phyloP scores from a whole-genome alignment of 1,284 basidiomycete species.

The Tetrapyrgos nigripes region DNA sequence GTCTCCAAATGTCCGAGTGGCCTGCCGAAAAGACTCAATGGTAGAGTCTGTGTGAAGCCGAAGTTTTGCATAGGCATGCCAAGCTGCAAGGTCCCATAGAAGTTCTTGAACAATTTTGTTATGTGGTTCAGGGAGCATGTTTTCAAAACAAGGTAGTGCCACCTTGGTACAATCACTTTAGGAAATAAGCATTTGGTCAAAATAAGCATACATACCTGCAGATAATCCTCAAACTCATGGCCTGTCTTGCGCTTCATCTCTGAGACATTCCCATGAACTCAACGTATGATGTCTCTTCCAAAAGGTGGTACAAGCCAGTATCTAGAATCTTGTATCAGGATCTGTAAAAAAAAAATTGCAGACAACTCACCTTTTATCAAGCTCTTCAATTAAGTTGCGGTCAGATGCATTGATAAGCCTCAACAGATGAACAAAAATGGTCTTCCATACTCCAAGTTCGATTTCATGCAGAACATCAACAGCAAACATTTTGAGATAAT shows the following conservation, averaged over 20 bases:
- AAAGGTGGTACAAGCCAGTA: slow-evolving; percentile 1
- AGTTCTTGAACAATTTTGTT: slow-evolving; percentile 28
- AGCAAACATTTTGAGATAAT: background rate
- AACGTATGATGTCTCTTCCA: background rate
- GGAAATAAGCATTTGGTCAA: background rate
- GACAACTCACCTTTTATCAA: background rate
- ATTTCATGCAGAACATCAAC: background rate
- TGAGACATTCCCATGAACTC: too few relatives aligned
- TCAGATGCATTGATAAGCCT: background rate
- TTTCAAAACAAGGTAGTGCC: slow-evolving; percentile 22
- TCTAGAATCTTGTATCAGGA: background rate
- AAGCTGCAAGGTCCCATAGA: slow-evolving; percentile 27
- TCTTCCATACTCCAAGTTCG: background rate
- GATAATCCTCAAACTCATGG: too few relatives aligned
- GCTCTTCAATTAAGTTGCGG: background rate
- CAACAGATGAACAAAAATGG: background rate
- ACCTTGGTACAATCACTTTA: background rate
- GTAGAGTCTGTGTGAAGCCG: slow-evolving; percentile 26
- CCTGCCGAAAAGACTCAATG: slow-evolving; percentile 12
- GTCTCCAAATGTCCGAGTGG: slow-evolving; percentile 21
- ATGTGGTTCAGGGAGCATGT: slow-evolving; percentile 24
- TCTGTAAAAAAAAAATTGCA: background rate
- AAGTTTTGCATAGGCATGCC: slow-evolving; percentile 32
- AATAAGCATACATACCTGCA: background rate
- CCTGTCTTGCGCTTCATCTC: too few relatives aligned